phyloP scores from a whole-genome alignment of 108 stramenopile species.

The Thalassiosira profunda region DNA sequence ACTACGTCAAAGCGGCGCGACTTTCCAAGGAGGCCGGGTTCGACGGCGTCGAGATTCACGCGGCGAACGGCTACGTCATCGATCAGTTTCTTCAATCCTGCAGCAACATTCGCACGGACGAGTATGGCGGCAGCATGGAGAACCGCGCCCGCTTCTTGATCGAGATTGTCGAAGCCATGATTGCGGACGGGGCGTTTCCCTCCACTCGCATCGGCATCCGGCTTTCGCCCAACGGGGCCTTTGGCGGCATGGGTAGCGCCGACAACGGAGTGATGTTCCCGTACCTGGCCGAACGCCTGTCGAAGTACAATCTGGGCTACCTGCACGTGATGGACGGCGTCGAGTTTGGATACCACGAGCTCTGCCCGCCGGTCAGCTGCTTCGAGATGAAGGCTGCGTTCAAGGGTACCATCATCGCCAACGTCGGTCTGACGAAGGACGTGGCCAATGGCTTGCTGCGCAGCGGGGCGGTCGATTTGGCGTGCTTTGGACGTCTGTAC shows the following conservation, averaged over 20 bases:
- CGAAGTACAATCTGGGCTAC: constrained; percentile 57
- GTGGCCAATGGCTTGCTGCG: constrained; percentile 63
- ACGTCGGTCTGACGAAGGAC: constrained; percentile 68
- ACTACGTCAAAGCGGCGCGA: too few relatives aligned
- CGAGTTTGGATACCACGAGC: constrained; percentile 72
- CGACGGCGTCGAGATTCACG: constrained; percentile 99
- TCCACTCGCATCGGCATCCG: constrained; percentile 66
- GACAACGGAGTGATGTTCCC: constrained; percentile 63
- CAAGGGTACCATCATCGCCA: constrained; percentile 70
- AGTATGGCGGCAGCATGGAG: constrained; percentile 93
- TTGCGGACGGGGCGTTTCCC: constrained; percentile 58
- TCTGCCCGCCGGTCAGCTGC: constrained; percentile 39
- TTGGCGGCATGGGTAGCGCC: constrained; percentile 63
- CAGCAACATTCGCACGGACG: constrained; percentile 93
- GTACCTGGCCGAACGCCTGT: constrained; percentile 50
- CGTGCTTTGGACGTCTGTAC: constrained; percentile 74
- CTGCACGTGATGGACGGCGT: constrained; percentile 80
- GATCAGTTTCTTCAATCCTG: constrained; percentile 93
- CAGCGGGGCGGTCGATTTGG: constrained; percentile 63
- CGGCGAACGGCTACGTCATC: constrained; percentile 96
- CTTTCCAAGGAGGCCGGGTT: constrained; percentile 95
- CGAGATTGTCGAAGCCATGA: constrained; percentile 90
- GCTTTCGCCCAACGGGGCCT: constrained; percentile 77
- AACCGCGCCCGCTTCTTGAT: constrained; percentile 93
- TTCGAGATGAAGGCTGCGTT: constrained; percentile 45